These are phyloP conservation scores for Chaetomium tenue DNA, from an alignment of 495 filamentous ascomycete species.

Conservation along the genomic window DNA sequence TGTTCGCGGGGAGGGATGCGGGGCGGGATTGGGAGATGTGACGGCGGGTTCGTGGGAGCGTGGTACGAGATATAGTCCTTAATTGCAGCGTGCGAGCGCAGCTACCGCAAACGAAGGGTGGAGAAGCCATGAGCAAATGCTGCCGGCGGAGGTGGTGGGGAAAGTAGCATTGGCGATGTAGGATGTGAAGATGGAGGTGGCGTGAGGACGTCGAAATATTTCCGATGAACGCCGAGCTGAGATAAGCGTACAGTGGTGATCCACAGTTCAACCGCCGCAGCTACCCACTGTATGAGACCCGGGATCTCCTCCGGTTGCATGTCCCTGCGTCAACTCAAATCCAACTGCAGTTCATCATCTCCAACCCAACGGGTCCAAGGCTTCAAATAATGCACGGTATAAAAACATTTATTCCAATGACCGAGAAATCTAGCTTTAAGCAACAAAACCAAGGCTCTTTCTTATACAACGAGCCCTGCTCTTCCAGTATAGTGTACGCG, in stretches of 20 bases:
- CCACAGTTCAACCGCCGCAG: background rate
- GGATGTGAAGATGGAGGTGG: too few relatives aligned
- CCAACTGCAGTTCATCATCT: too few relatives aligned
- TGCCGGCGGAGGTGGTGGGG: background rate
- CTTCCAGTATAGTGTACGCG: too few relatives aligned
- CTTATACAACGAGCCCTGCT: too few relatives aligned
- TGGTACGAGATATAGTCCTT: background rate
- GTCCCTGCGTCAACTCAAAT: too few relatives aligned
- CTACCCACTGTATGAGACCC: background rate
- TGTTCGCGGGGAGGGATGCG: background rate
- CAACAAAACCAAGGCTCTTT: too few relatives aligned
- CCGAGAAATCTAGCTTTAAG: too few relatives aligned
- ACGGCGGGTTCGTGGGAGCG: constrained; percentile 8
- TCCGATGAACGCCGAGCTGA: background rate
- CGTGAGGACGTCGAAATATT: too few relatives aligned
- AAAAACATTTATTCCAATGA: too few relatives aligned
- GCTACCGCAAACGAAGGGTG: constrained; percentile 20
- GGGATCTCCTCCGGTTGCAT: too few relatives aligned
- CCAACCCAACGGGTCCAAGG: too few relatives aligned
- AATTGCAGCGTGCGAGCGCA: constrained; percentile 22
- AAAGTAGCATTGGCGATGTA: background rate
- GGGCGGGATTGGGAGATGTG: background rate
- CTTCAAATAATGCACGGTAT: too few relatives aligned
- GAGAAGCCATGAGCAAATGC: constrained; percentile 17
- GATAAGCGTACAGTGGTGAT: constrained; percentile 1